Percentiles rank a stretch among this genome's conserved stretches.
Evolutionary conservation across 1,139 yeast genomes (phyloP).

Genomic region (Blastobotrys petasosporus): DNA sequence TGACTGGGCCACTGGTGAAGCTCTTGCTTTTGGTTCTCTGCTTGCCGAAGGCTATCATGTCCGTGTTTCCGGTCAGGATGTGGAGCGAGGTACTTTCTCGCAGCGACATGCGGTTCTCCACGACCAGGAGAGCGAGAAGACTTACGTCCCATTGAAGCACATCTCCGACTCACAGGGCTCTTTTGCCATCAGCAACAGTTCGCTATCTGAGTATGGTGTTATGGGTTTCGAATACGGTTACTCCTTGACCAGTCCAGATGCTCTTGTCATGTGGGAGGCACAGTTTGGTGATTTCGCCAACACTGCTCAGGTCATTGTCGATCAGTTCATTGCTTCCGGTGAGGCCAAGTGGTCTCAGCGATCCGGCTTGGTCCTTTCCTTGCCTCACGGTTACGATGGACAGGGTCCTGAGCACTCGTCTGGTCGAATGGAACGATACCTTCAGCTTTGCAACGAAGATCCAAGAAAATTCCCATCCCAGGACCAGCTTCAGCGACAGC

Average conservation of each 20-base stretch:
- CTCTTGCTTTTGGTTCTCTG: conserved; percentile 91
- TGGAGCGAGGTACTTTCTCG: conserved; percentile 99
- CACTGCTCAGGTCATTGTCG: conserved; percentile 96
- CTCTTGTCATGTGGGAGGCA: conserved; percentile 98
- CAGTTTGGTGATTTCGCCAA: conserved; percentile 99
- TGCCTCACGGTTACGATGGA: conserved; percentile 99
- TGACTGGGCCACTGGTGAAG: conserved; percentile 99
- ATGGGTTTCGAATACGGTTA: conserved; percentile 99
- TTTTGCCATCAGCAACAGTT: conserved; percentile 88
- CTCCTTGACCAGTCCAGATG: conserved; percentile 95
- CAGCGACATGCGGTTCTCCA: conserved; percentile 99
- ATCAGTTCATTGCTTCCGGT: conserved; percentile 95
- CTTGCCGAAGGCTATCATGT: conserved; percentile 92
- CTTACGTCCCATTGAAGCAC: conserved; percentile 79
- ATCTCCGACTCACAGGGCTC: conserved; percentile 78
- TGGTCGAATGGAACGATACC: conserved; percentile 94
- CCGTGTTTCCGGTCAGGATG: conserved; percentile 98
- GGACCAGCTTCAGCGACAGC: conserved; percentile 90
- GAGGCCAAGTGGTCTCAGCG: conserved; percentile 99
- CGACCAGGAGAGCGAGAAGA: conserved; percentile 81
- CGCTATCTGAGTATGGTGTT: conserved; percentile 96
- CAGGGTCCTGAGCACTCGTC: conserved; percentile 99
- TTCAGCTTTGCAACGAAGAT: conserved; percentile 94
- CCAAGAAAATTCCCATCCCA: conserved; percentile 87
- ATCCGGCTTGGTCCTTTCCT: conserved; percentile 88